Conservation (phyloP, 2,329 filamentous ascomycete species). For the Botrytis elliptica region DNA sequence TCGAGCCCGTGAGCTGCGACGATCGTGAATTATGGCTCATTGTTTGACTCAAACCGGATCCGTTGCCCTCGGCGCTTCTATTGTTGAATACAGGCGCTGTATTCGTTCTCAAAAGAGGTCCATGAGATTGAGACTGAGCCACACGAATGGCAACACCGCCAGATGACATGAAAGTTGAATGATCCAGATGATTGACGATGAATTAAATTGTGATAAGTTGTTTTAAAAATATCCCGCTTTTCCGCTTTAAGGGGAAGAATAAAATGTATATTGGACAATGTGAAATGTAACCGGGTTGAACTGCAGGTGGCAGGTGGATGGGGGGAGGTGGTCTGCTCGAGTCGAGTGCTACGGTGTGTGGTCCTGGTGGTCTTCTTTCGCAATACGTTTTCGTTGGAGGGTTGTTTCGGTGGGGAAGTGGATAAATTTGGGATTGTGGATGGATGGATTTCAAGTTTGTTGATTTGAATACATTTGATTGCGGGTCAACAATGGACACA, state of each 20-base stretch:
- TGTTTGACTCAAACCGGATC: slow-evolving; percentile 34
- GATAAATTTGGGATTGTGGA: slow-evolving; percentile 1
- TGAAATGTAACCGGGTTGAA: not conserved
- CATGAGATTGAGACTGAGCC: slow-evolving; percentile 38
- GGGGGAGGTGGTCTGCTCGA: slow-evolving; percentile 9
- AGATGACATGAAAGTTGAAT: slow-evolving; percentile 35
- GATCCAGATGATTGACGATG: slow-evolving; percentile 4
- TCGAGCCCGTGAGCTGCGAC: slow-evolving; percentile 63
- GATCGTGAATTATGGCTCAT: slow-evolving; percentile 47
- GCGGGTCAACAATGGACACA: not conserved
- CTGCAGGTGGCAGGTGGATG: slow-evolving; percentile 1
- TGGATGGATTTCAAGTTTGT: not conserved
- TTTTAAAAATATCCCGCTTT: slow-evolving; percentile 16
- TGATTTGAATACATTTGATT: slow-evolving; percentile 11
- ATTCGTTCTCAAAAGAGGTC: slow-evolving; percentile 37
- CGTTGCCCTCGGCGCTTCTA: slow-evolving; percentile 27
- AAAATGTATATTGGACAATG: slow-evolving; percentile 8
- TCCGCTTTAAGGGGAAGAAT: slow-evolving; percentile 6
- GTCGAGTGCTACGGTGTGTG: slow-evolving; percentile 14
- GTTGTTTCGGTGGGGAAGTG: slow-evolving; percentile 16
- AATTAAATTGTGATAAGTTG: slow-evolving; percentile 13
- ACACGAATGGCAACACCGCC: slow-evolving; percentile 35
- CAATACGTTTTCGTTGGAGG: slow-evolving; percentile 15
- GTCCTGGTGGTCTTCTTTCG: slow-evolving; percentile 4
- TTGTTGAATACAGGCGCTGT: slow-evolving; percentile 37